Conservation (phyloP, 495 filamentous ascomycete genomes). For the Copromyces sp. region DNA sequence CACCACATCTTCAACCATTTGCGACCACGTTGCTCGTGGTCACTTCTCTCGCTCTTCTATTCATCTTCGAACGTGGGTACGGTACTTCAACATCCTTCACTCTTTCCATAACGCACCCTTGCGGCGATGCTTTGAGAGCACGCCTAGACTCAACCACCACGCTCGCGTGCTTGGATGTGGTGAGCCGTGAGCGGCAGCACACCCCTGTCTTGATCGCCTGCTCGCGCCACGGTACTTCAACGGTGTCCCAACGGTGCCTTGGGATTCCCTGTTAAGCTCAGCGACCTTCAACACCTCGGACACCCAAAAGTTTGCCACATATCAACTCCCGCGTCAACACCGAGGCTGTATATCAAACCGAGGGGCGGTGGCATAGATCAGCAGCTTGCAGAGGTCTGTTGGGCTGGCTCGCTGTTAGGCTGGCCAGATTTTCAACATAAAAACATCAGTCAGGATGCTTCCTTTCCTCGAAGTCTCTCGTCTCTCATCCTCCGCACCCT, state of each 20-base stretch:
- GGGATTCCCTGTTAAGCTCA: not conserved
- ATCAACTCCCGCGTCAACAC: not conserved
- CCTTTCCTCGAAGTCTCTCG: slow-evolving; percentile 54
- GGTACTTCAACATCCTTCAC: too few relatives aligned
- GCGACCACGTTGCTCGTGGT: too few relatives aligned
- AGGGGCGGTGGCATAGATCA: not conserved
- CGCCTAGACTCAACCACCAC: not conserved
- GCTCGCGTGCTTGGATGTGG: not conserved
- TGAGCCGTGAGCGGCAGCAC: not conserved
- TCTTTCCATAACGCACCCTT: not conserved
- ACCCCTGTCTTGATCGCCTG: not conserved
- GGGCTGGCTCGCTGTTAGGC: not conserved
- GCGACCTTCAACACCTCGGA: not conserved
- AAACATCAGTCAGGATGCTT: slow-evolving; percentile 18
- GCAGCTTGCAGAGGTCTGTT: not conserved
- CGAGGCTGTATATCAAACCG: not conserved
- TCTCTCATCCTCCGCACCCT: slow-evolving; percentile 67
- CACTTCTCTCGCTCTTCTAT: too few relatives aligned
- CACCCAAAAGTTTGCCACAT: not conserved
- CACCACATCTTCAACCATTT: not conserved
- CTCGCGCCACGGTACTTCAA: not conserved
- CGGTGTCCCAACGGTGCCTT: not conserved
- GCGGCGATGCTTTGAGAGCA: not conserved
- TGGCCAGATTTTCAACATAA: not conserved
- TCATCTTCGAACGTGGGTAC: too few relatives aligned